These are phyloP conservation scores for Dactylis glomerata DNA, from an alignment of 176 grass and related monocot genomes.

Conservation along the genomic window DNA sequence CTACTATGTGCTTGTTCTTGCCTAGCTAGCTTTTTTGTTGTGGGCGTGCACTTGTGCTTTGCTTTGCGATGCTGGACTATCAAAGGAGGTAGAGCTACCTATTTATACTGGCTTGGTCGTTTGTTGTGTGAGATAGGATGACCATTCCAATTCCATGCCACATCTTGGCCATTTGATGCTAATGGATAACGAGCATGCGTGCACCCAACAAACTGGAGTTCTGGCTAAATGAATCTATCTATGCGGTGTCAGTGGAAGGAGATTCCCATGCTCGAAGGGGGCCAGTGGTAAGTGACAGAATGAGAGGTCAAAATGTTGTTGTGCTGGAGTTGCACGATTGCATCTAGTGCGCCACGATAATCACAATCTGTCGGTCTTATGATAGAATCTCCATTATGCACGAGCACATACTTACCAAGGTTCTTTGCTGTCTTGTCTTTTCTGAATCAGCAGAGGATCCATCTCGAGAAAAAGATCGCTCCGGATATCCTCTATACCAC, in stretches of 20 bases:
- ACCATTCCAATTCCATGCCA: background rate
- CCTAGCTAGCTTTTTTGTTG: background rate
- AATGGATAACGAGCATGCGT: constrained; percentile 32
- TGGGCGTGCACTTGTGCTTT: background rate
- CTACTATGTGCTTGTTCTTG: background rate
- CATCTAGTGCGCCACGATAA: background rate
- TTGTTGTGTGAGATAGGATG: background rate
- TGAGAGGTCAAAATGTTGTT: background rate
- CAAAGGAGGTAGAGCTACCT: background rate
- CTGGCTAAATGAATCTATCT: background rate
- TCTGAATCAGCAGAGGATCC: constrained; percentile 7
- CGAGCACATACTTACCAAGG: background rate
- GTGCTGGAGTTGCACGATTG: background rate
- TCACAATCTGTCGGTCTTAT: background rate
- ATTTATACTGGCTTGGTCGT: constrained; percentile 23
- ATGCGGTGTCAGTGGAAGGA: background rate
- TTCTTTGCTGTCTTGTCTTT: background rate
- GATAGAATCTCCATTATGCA: constrained; percentile 23
- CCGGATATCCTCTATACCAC: constrained; percentile 8
- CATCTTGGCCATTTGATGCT: background rate
- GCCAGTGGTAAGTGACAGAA: background rate
- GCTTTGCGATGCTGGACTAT: background rate
- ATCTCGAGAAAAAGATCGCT: background rate
- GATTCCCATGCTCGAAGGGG: background rate
- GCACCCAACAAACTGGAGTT: background rate